Conservation (phyloP, 208 protist genomes). For the Crithidia brevicula region DNA sequence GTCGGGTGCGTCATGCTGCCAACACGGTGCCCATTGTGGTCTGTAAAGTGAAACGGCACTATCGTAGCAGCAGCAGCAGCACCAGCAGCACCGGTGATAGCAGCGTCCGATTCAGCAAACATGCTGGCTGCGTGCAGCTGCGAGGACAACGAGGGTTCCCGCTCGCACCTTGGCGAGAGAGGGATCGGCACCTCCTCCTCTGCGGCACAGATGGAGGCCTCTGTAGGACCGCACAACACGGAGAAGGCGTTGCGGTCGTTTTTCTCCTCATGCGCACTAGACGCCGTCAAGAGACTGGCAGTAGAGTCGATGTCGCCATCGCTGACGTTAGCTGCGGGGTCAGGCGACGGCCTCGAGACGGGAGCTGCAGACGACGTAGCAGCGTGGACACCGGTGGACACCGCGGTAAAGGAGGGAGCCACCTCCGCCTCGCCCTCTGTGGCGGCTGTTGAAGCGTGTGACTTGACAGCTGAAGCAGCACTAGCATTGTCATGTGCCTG, state of each 20-base stretch:
- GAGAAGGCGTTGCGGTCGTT: not conserved
- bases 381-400: not conserved
- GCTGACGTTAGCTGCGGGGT: not conserved
- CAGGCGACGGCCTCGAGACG: too few relatives aligned
- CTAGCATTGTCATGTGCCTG: too few relatives aligned
- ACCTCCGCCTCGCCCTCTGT: too few relatives aligned
- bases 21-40: too few relatives aligned
- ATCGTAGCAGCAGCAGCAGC: not conserved
- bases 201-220: constrained; percentile 3
- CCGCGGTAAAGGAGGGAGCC: too few relatives aligned
- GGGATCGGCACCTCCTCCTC: not conserved
- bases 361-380: not conserved
- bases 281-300: constrained; percentile 6
- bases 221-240: not conserved
- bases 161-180: not conserved
- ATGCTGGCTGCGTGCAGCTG: too few relatives aligned
- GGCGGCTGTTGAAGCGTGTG: too few relatives aligned
- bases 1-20: too few relatives aligned
- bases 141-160: not conserved
- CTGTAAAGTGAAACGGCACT: too few relatives aligned
- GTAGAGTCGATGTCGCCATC: constrained; percentile 5
- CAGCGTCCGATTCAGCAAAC: too few relatives aligned
- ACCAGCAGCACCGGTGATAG: not conserved
- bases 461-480: too few relatives aligned
- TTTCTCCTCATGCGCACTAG: not conserved